A percentile compares a stretch with the other conserved stretches of the same genome.
Evolutionary conservation across 2,329 filamentous ascomycete genomes (phyloP).

Genomic region (Cladobotryum protrusum): DNA sequence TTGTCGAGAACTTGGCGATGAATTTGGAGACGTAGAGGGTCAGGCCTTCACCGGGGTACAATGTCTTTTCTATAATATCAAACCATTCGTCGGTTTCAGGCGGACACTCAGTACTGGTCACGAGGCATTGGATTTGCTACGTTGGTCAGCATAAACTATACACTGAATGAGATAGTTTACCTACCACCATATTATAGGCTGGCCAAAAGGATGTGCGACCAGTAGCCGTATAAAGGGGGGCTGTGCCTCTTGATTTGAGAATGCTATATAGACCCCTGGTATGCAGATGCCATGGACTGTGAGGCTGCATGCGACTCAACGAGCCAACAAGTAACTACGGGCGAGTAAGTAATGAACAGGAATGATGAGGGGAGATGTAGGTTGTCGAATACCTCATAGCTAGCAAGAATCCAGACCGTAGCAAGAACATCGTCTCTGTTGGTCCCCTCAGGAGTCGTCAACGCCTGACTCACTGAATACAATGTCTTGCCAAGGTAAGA

Average conservation of each 20-base stretch:
- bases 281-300: conserved; percentile 33
- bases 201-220: conserved; percentile 33
- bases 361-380: too few species aligned
- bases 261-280: conserved; percentile 31
- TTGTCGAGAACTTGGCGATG: conserved; percentile 21
- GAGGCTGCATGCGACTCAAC: conserved; percentile 18
- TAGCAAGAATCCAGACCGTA: conserved; percentile 35
- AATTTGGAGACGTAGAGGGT: conserved; percentile 23
- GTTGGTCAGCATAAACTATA: conserved; percentile 9
- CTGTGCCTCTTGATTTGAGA: conserved; percentile 27
- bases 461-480: conserved; percentile 32
- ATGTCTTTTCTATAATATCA: conserved; percentile 19
- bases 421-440: conserved; percentile 31
- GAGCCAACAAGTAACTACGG: conserved; percentile 34
- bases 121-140: conserved; percentile 33
- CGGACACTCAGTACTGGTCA: conserved; percentile 27
- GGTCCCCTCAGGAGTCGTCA: conserved; percentile 23
- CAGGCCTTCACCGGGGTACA: conserved; percentile 22
- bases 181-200: conserved; percentile 32
- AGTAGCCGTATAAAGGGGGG: conserved; percentile 16
- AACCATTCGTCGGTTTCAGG: conserved; percentile 33
- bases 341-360: conserved; percentile 4
- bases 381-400: conserved; percentile 29
- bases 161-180: conserved; percentile 11
- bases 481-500: conserved; percentile 32